These are phyloP conservation scores for Suhomyces bolitotheri DNA, from an alignment of 1,139 yeast genomes.

Conservation along the genomic window DNA sequence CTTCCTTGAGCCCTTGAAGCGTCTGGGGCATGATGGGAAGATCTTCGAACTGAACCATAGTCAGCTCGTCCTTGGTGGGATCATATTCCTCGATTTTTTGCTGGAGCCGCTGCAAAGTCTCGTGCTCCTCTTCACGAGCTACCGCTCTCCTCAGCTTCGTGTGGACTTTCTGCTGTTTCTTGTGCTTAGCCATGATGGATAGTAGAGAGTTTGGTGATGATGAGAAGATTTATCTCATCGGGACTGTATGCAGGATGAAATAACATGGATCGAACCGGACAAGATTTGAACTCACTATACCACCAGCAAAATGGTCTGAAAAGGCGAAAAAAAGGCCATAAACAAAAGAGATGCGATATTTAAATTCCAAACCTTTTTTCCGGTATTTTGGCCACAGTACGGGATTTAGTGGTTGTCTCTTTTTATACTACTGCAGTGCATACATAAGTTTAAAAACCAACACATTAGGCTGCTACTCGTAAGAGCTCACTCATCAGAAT, in stretches of 20 bases:
- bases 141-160: conserved; percentile 22
- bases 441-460: too few species aligned
- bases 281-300: too few species aligned
- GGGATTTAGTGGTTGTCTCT: too few species aligned
- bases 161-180: conserved; percentile 20
- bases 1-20: conserved; percentile 68
- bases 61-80: conserved; percentile 32
- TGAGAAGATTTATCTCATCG: conserved; percentile 8
- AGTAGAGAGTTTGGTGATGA: not conserved
- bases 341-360: too few species aligned
- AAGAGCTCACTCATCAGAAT: too few species aligned
- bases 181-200: conserved; percentile 26
- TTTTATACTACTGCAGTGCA: too few species aligned
- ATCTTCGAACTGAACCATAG: conserved; percentile 53
- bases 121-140: conserved; percentile 42
- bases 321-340: too few species aligned
- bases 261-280: not conserved
- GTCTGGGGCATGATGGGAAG: conserved; percentile 74
- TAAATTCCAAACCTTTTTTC: too few species aligned
- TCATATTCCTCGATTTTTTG: conserved; percentile 53
- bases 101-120: conserved; percentile 46
- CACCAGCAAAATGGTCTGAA: too few species aligned
- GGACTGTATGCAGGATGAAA: conserved; percentile 8
- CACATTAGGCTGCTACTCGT: too few species aligned
- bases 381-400: too few species aligned